Evolutionary conservation across 2,329 filamentous ascomycete genomes (phyloP), one percentile per base, ranked within the genome.

Genomic region (Cladosporium sp.): DNA sequence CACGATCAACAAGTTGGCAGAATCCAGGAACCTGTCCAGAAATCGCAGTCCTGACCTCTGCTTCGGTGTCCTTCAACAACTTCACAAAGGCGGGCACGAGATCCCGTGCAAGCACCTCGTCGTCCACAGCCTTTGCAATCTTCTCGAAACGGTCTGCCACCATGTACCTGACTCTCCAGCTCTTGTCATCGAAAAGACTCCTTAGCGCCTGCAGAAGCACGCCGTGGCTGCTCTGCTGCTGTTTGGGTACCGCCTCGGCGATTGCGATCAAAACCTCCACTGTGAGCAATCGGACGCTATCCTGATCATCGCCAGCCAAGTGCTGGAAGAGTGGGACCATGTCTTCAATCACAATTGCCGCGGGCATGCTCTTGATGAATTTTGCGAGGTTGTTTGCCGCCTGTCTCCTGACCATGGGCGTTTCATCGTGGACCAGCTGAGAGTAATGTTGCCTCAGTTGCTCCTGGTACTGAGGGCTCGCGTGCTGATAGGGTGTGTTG

Each of bases 261-360:
- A 99, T 96, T 47, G 94, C 91, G 75, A 98, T 96, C 72, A 99
- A 87, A 70, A 98, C 92, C 77, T 99, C 94, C 51, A 99, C 95
- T 0, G 95, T 99, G 77, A 99, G 85, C 74, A 99, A 85, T 70
- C 95, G 90, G 70, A 99, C 95, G 75, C 94, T 98, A 80, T 99
- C 95, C 82, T 99, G 95, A 78, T 99, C 95, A 77, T 99, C 95
- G 75, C 91, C 89, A 62, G 94, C 93, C 70, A 99, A 89, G 80
- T 97, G 94, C 81, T 98, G 93, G 83, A 99, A 99, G 72, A 98
- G 87, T 77, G 94, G 92, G 83, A 99, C 97, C 92, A 99, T 98
- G 83, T 99, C 95, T 66, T 97, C 92, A 75, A 99, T 92, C 73
- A 98, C 92, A 74, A 97, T 89, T 66, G 90, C 86, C 57, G 93